Evolutionary conservation across 2,329 filamentous ascomycete genomes (phyloP).

Genomic region (Colletotrichum magnum): DNA sequence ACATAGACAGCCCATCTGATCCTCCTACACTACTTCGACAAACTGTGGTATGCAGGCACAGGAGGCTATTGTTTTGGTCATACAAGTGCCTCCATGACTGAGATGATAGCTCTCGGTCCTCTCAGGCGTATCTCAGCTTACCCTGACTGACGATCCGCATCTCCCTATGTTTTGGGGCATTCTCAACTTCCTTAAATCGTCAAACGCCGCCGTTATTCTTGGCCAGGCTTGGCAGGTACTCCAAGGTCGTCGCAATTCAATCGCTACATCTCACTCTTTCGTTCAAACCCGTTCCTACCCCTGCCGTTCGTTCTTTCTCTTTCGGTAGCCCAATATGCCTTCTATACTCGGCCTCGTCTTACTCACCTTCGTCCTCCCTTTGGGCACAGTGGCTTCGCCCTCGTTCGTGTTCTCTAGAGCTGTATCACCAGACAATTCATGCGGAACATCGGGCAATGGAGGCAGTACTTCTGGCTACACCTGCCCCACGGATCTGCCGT

Average conservation of each 20-base stretch:
- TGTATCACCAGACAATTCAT: constrained; percentile 33
- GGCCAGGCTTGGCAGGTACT: constrained; percentile 6
- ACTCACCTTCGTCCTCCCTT: constrained; percentile 13
- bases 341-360: constrained; percentile 9
- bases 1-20: not conserved
- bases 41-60: not conserved
- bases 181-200: constrained; percentile 15
- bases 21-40: constrained; percentile 11
- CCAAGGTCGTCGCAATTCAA: not conserved
- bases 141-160: constrained; percentile 25
- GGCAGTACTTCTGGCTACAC: constrained; percentile 25
- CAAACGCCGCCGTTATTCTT: constrained; percentile 18
- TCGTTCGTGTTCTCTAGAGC: constrained; percentile 15
- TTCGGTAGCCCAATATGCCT: constrained; percentile 2
- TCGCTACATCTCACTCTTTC: constrained; percentile 5
- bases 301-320: not conserved
- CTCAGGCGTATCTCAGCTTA: constrained; percentile 9
- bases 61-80: too few relatives aligned
- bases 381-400: constrained; percentile 14
- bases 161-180: not conserved
- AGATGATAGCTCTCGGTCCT: not conserved
- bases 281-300: not conserved
- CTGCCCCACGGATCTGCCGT: constrained; percentile 37
- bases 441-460: constrained; percentile 32
- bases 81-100: too few relatives aligned